Percentiles rank a stretch among this genome's conserved stretches.
Conservation (phyloP, 768 basidiomycete species). For the Termitomyces sp. region DNA sequence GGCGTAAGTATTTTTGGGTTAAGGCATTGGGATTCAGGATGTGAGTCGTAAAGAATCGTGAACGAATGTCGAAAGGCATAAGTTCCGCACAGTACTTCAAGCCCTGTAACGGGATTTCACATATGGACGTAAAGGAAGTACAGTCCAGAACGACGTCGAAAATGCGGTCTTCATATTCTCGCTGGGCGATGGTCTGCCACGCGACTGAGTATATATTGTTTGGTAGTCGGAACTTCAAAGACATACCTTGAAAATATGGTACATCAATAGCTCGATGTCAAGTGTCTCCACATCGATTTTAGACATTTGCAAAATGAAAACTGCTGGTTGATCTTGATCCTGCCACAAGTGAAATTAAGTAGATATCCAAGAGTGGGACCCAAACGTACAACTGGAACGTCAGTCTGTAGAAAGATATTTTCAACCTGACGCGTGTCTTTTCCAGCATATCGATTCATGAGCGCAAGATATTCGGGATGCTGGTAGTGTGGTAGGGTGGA, state of each 20-base stretch:
- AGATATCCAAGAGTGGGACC: background rate
- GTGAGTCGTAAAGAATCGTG: conserved; percentile 53
- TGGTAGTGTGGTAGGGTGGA: conserved; percentile 39
- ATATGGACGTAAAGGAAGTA: conserved; percentile 67
- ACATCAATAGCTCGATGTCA: conserved; percentile 74
- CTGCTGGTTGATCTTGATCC: conserved; percentile 41
- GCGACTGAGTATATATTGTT: background rate
- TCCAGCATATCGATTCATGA: conserved; percentile 60
- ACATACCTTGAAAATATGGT: conserved; percentile 68
- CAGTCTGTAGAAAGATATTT: conserved; percentile 58
- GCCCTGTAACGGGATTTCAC: conserved; percentile 80
- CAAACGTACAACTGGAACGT: conserved; percentile 35
- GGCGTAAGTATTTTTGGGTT: conserved; percentile 68
- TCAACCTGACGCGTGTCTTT: conserved; percentile 57
- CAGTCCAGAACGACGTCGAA: conserved; percentile 81
- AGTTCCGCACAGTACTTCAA: conserved; percentile 73
- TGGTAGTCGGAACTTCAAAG: background rate
- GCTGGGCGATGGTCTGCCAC: conserved; percentile 44
- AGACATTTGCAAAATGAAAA: conserved; percentile 61
- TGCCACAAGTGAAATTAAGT: conserved; percentile 9
- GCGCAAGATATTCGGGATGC: conserved; percentile 60
- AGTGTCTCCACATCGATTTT: conserved; percentile 74
- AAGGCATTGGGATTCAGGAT: conserved; percentile 71
- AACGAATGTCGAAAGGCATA: conserved; percentile 63
- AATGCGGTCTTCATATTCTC: conserved; percentile 37